phyloP scores from a whole-genome alignment of 2,329 filamentous ascomycete genomes.

The Chrysosporium queenslandicum region DNA sequence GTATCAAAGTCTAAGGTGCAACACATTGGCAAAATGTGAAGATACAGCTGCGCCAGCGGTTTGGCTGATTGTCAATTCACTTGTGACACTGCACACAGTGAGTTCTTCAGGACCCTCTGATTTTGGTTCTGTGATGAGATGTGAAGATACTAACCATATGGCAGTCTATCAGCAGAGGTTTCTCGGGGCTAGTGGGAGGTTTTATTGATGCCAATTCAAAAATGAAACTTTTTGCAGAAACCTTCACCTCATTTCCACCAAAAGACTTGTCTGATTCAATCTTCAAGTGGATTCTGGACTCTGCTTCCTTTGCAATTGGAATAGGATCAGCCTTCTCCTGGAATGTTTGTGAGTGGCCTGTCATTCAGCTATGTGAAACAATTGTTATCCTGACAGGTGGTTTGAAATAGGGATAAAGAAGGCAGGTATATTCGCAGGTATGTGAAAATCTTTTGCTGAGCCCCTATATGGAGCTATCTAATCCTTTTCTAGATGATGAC shows the following conservation, averaged over 20 bases:
- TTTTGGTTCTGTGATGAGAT: not conserved
- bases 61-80: constrained; percentile 1
- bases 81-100: not conserved
- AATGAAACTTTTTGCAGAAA: constrained; percentile 1
- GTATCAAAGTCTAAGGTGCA: not conserved
- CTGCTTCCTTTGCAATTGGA: not conserved
- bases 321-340: constrained; percentile 5
- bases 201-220: constrained; percentile 1
- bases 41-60: not conserved
- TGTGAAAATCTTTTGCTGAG: not conserved
- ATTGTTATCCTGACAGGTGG: too few species aligned
- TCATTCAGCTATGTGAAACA: not conserved
- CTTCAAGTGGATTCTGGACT: constrained; percentile 4
- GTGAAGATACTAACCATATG: not conserved
- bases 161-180: not conserved
- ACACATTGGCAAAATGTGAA: not conserved
- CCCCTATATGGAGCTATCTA: not conserved
- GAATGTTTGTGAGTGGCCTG: constrained; percentile 6
- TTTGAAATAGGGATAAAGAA: constrained; percentile 5
- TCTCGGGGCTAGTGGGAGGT: not conserved
- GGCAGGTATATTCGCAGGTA: not conserved
- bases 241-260: not conserved
- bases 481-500: constrained; percentile 1
- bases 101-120: not conserved
- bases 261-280: not conserved